Percentiles rank a stretch among this genome's conserved stretches.
Conservation (phyloP, 2,329 filamentous ascomycete genomes). For the Epichloe gansuensis region DNA sequence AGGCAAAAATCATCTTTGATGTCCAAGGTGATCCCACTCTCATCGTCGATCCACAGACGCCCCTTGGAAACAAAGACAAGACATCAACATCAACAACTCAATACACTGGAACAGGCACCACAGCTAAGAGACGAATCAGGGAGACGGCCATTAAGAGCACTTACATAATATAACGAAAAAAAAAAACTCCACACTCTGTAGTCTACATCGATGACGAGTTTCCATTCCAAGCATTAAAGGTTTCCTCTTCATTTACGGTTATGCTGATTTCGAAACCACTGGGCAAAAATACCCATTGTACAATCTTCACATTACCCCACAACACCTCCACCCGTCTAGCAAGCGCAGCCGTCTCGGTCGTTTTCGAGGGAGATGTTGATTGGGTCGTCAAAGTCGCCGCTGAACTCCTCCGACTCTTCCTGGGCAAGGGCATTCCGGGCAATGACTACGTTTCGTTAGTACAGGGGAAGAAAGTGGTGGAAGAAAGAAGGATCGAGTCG, state of each 20-base stretch:
- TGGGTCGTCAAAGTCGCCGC: constrained; percentile 90
- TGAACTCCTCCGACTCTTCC: constrained; percentile 96
- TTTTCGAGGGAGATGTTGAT: constrained; percentile 97
- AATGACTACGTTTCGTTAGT: constrained; percentile 51
- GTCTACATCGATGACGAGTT: constrained; percentile 7
- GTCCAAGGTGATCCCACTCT: too few relatives aligned
- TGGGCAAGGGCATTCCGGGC: constrained; percentile 89
- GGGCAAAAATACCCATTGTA: not conserved
- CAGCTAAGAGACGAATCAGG: not conserved
- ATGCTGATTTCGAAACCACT: constrained; percentile 4
- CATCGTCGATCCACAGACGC: too few relatives aligned
- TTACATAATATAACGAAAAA: constrained; percentile 3
- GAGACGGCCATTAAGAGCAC: constrained; percentile 6
- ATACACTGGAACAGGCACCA: not conserved
- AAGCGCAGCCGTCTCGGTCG: constrained; percentile 84
- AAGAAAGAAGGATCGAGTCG: not conserved
- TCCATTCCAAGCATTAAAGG: not conserved
- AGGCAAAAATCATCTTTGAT: too few relatives aligned
- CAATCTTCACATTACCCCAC: not conserved
- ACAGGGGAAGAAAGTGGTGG: not conserved
- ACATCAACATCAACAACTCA: not conserved
- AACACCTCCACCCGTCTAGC: constrained; percentile 37
- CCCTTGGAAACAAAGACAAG: too few relatives aligned
- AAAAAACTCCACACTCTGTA: constrained; percentile 7
- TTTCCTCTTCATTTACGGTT: constrained; percentile 5